Base-by-base conservation (phyloP, 2,329 filamentous ascomycete genomes). In the Proliferodiscus dingleyae region DNA sequence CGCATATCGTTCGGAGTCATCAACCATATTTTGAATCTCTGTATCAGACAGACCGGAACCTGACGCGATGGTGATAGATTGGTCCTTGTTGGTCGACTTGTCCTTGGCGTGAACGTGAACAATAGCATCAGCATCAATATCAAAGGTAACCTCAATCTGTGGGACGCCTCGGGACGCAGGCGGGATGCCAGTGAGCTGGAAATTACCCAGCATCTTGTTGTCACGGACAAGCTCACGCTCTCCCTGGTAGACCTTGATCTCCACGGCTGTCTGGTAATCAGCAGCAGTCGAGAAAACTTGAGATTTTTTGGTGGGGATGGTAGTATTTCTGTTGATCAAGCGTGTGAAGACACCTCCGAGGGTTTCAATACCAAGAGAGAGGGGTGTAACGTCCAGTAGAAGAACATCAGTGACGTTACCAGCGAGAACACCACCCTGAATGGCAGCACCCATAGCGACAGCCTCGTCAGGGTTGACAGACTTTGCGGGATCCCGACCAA, bases 161-260 rank as follows among this genome's bases (percentile, higher is more conserved):
- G 91, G 91, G 51, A 96, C 89, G 76, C 90, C 90, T 68, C 90
- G 89, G 78, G 94, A 90, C 46, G 91, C 91, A 61, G 91, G 91
- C 47, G 91, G 91, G 52, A 97, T 96, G 56, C 91, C 91, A 62
- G 95, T 89, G 60, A 97, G 86, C 80, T 97, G 90, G 87, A 97
- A 97, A 86, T 97, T 97, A 53, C 91, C 91, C 49, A 97, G 82
- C 50, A 97, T 76, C 81, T 97, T 97, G 86, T 97, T 97, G 76
- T 97, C 91, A 67, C 84, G 85, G 69, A 96, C 90, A 54, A 96
- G 89, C 78, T 96, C 90, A 87, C 91, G 91, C 81, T 97, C 91
- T 78, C 91, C 91, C 83, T 97, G 90, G 86, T 83, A 97, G 55
- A 97, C 91, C 87, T 97, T 96, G 79, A 97, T 97, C 78, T 96